phyloP scores from a whole-genome alignment of 2,329 filamentous ascomycete genomes.

The Aaosphaeria pasadenensis region DNA sequence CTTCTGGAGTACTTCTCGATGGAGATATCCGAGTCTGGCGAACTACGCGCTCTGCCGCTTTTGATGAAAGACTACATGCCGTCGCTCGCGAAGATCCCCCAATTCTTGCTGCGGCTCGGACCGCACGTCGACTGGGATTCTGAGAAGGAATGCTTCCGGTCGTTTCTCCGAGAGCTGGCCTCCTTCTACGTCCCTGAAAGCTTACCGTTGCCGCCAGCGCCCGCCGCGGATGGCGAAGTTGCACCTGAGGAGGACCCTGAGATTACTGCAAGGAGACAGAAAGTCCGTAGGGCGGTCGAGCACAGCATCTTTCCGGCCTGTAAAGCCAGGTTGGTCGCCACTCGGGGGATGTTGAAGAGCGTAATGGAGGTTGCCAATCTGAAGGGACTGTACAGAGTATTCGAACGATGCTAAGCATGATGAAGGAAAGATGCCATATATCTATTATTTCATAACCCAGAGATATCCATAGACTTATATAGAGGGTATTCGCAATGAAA shows the following conservation, averaged over 20 bases:
- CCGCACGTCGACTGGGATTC: constrained; percentile 84
- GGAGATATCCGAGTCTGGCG: constrained; percentile 73
- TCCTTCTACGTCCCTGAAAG: constrained; percentile 88
- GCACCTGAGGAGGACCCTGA: constrained; percentile 30
- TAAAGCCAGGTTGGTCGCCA: constrained; percentile 77
- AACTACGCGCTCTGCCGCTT: constrained; percentile 76
- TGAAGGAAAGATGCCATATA: not conserved
- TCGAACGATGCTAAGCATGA: constrained; percentile 73
- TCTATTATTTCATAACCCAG: too few species aligned
- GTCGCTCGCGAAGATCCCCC: constrained; percentile 78
- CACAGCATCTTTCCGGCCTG: constrained; percentile 88
- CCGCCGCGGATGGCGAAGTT: constrained; percentile 27
- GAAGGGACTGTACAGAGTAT: constrained; percentile 89
- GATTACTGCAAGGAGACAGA: constrained; percentile 54
- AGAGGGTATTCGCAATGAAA: too few species aligned
- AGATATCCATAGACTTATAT: too few species aligned
- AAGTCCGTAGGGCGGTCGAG: constrained; percentile 76
- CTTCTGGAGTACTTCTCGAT: constrained; percentile 89
- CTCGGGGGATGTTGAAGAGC: constrained; percentile 69
- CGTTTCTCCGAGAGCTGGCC: constrained; percentile 81
- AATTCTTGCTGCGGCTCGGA: constrained; percentile 82
- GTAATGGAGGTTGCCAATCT: constrained; percentile 87
- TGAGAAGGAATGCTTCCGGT: constrained; percentile 82
- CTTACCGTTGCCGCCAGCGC: constrained; percentile 54
- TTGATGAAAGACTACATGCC: constrained; percentile 88